Evolutionary conservation across 1,284 basidiomycete species (phyloP).

Genomic region (Malassezia yamatoensis): DNA sequence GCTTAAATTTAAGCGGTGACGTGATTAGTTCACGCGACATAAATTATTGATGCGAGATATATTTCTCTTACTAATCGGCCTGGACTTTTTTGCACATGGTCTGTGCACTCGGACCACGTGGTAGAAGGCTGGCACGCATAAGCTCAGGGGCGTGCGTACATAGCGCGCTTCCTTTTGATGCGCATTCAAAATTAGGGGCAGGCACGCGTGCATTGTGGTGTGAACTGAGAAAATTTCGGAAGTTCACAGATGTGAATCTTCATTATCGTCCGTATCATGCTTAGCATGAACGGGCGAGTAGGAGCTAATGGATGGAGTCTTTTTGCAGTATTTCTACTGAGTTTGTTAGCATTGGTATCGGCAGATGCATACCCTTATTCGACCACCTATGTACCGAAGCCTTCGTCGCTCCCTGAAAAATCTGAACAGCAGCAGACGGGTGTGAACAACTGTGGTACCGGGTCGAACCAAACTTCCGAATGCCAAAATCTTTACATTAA

Average conservation of each 20-base stretch:
- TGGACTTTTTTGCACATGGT: too few species aligned
- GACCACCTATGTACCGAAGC: conserved; percentile 8
- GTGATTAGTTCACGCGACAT: too few species aligned
- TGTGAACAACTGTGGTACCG: conserved; percentile 29
- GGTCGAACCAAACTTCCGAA: conserved; percentile 26
- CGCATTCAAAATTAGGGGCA: not conserved
- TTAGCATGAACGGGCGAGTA: not conserved
- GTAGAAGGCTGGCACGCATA: not conserved
- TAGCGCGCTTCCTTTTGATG: not conserved
- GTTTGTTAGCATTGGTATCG: not conserved
- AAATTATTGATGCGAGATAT: too few species aligned
- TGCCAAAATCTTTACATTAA: conserved; percentile 44
- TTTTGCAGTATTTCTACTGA: not conserved
- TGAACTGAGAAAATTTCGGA: too few species aligned
- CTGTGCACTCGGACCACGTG: not conserved
- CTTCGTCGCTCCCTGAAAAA: conserved; percentile 27
- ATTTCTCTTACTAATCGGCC: too few species aligned
- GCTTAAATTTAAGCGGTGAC: too few species aligned
- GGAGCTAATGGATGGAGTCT: not conserved
- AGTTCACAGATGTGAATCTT: too few species aligned
- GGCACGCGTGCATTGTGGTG: not conserved
- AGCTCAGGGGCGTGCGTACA: not conserved
- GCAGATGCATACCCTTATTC: conserved; percentile 4
- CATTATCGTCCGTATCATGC: not conserved
- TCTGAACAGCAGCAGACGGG: conserved; percentile 35